These are phyloP conservation scores for Artemisia argyi DNA, from an alignment of 129 eudicot genomes.

Conservation along the genomic window DNA sequence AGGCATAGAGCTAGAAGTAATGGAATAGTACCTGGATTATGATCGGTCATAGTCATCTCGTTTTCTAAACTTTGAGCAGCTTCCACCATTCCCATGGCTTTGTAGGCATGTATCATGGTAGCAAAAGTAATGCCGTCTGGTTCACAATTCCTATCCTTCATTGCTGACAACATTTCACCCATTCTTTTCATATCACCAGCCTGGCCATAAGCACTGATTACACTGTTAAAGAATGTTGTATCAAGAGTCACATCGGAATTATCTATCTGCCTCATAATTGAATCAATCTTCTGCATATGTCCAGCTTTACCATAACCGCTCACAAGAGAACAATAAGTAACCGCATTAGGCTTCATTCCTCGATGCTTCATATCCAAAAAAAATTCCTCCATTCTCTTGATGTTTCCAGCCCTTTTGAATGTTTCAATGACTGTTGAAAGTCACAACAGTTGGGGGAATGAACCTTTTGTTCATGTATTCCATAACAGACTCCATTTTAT, in stretches of 20 bases:
- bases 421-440: slow-evolving; percentile 68
- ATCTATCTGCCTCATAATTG: slow-evolving; percentile 77
- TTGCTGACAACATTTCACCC: slow-evolving; percentile 57
- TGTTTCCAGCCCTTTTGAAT: slow-evolving; percentile 51
- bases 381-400: slow-evolving; percentile 70
- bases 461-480: slow-evolving; percentile 82
- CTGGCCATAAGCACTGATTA: slow-evolving; percentile 66
- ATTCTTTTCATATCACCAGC: slow-evolving; percentile 67
- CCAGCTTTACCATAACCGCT: slow-evolving; percentile 78
- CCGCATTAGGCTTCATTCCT: slow-evolving; percentile 85
- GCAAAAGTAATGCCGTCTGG: slow-evolving; percentile 78
- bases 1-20: neutral
- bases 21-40: slow-evolving; percentile 33
- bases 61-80: slow-evolving; percentile 64
- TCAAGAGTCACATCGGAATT: slow-evolving; percentile 81
- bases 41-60: slow-evolving; percentile 26
- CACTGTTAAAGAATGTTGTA: slow-evolving; percentile 74
- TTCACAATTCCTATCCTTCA: slow-evolving; percentile 66
- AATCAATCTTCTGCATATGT: slow-evolving; percentile 61
- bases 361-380: slow-evolving; percentile 83
- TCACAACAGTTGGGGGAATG: slow-evolving; percentile 66
- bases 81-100: slow-evolving; percentile 67
- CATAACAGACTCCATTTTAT: slow-evolving; percentile 69
- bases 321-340: slow-evolving; percentile 80
- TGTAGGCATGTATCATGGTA: slow-evolving; percentile 69